These are phyloP conservation scores for Vaccinium macrocarpon DNA, from an alignment of 148 eudicot species.

Conservation along the genomic window DNA sequence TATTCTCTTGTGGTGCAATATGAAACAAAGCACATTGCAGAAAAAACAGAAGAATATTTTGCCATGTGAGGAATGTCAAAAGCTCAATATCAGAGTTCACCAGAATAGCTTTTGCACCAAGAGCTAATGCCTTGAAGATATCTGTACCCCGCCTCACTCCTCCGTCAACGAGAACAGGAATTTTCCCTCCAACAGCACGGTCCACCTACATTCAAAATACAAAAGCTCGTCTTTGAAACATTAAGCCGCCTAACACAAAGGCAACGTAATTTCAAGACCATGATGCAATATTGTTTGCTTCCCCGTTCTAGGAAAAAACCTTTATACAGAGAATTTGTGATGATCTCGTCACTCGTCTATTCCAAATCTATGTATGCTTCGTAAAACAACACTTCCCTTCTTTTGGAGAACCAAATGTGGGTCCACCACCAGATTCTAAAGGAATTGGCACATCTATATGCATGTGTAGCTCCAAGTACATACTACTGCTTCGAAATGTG, in stretches of 20 bases:
- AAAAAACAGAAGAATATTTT: no score
- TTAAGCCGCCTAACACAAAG: not conserved
- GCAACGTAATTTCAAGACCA: not conserved
- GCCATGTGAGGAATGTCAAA: no score
- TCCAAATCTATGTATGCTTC: not conserved
- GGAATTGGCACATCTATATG: not conserved
- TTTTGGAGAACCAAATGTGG: not conserved
- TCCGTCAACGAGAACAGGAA: no score
- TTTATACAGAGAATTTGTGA: not conserved
- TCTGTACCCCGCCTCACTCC: no score
- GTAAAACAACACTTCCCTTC: not conserved
- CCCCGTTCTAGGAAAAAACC: not conserved
- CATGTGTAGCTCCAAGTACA: not conserved
- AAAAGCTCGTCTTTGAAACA: not conserved
- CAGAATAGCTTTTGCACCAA: no score
- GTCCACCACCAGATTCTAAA: not conserved
- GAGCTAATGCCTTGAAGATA: no score
- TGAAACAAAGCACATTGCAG: no score
- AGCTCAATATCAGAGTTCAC: no score
- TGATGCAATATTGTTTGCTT: not conserved
- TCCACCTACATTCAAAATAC: no score
- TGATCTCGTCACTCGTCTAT: not conserved
- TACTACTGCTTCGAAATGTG: not conserved
- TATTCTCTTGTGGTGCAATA: no score
- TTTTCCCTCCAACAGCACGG: no score